phyloP scores from a whole-genome alignment of 768 basidiomycete species.

The Leucogyrophana mollusca region DNA sequence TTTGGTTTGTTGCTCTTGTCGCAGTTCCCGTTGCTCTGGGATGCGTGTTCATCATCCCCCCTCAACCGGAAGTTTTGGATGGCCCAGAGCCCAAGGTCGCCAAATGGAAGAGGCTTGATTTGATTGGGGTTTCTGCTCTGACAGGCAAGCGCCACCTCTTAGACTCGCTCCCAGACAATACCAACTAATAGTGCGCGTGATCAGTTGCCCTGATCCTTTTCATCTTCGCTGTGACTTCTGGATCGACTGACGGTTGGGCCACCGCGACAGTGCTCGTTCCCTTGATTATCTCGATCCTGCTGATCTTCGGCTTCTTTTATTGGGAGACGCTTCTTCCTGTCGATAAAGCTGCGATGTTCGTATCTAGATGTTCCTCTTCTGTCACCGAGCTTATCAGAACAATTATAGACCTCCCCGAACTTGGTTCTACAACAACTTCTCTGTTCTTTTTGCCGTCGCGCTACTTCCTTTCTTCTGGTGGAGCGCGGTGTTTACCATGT shows the following conservation, averaged over 20 bases:
- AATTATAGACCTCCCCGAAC: slow-evolving; percentile 28
- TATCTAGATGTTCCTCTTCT: slow-evolving; percentile 10
- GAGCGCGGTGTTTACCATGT: slow-evolving; percentile 31
- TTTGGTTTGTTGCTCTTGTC: slow-evolving; percentile 42
- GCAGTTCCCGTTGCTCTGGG: slow-evolving; percentile 23
- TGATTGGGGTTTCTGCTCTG: slow-evolving; percentile 6
- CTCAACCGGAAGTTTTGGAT: slow-evolving; percentile 1
- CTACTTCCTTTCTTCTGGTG: slow-evolving; percentile 41
- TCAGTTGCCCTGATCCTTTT: slow-evolving; percentile 29
- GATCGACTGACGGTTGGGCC: slow-evolving; percentile 45
- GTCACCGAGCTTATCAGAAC: background rate
- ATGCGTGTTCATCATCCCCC: slow-evolving; percentile 28
- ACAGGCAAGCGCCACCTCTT: background rate
- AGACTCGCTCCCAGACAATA: background rate
- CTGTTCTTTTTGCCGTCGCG: slow-evolving; percentile 33
- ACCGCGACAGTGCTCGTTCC: slow-evolving; percentile 43
- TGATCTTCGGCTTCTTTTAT: slow-evolving; percentile 39
- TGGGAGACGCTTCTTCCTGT: slow-evolving; percentile 38
- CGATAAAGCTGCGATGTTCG: slow-evolving; percentile 34
- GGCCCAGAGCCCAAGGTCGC: background rate
- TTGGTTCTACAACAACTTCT: slow-evolving; percentile 40
- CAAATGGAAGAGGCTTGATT: slow-evolving; percentile 12
- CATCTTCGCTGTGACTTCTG: slow-evolving; percentile 37
- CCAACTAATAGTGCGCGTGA: background rate
- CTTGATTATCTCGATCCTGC: slow-evolving; percentile 39